Evolutionary conservation across 2,329 filamentous ascomycete species (phyloP).

Genomic region (Colletotrichum magnum): DNA sequence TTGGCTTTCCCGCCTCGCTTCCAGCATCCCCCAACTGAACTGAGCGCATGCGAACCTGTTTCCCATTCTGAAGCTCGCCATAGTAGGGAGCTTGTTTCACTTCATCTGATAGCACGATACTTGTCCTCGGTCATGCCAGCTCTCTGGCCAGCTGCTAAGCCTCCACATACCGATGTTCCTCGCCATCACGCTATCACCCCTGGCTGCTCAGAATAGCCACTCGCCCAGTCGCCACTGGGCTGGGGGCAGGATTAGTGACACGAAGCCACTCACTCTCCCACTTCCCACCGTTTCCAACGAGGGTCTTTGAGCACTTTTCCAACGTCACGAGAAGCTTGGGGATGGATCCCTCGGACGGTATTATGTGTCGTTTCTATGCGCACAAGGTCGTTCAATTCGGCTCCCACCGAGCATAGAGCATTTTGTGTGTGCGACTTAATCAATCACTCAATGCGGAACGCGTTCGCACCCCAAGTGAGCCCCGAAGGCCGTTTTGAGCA

Average conservation of each 20-base stretch:
- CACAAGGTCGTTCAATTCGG: background rate
- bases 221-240: conserved; percentile 21
- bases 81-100: conserved; percentile 31
- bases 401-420: background rate
- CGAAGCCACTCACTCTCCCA: conserved; percentile 29
- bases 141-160: background rate
- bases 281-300: conserved; percentile 13
- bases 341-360: background rate
- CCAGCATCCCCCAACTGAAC: conserved; percentile 32
- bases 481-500: conserved; percentile 21
- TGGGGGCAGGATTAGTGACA: conserved; percentile 13
- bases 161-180: conserved; percentile 31
- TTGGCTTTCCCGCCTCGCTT: background rate
- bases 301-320: conserved; percentile 1
- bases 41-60: conserved; percentile 23
- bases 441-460: conserved; percentile 30
- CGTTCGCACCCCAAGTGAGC: background rate
- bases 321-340: conserved; percentile 21
- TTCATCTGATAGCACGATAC: conserved; percentile 15
- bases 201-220: conserved; percentile 18
- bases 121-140: conserved; percentile 10
- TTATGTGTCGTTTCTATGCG: conserved; percentile 10
- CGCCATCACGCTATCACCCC: conserved; percentile 12
- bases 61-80: conserved; percentile 22
- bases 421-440: conserved; percentile 15